Base-by-base conservation (phyloP, 345 rosid genomes). In the Bruguiera parviflora region DNA sequence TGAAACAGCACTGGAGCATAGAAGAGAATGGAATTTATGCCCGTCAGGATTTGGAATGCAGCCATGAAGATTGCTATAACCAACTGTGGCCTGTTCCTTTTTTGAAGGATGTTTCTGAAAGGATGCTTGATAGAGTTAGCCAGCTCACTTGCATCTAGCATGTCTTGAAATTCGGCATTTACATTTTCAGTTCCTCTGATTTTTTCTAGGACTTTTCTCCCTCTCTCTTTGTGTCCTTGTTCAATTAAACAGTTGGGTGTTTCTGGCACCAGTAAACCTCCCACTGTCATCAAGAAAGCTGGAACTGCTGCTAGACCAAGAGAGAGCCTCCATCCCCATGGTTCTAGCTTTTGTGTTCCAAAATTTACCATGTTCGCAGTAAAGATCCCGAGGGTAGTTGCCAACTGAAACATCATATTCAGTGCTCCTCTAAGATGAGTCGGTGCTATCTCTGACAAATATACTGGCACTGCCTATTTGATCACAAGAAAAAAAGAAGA, bases 261-360 rank as follows among this genome's bases (percentile, higher is more conserved):
- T 69, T 92, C 99, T 0, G 96, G 91, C 56, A 95, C 82, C 64
- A 80, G 32, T 52, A 81, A 69, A 21, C 97, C 99, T 56, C 99
- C 97, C 13, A 86, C 63, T 0, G 92, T 85, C 99, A 95, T 95
- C 53, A 92, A n/a, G 2, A 78, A 4, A 43, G 99, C 97, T 0
- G 97, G 99, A 24, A 68, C 68, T 22, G 96, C 96, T 18, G 99
- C 97, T 46, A 95, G 75, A 31, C 99, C 99, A 0, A 95, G 85
- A 51, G 99, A 95, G 46, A 95, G 85, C 83, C 99, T 92, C 99
- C 96, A 95, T 35, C 99, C 97, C 96, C 91, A 92, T 2, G 95
- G 89, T 19, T 70, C 78, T 16, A 92, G 86, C 82, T 92, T 80
- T 55, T 90, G 88, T 4, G 97, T 95, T 67, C 97, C 93, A 20